Conservation (phyloP, 192 early-diverging fungal genomes). For the Lobulomyces angularis region DNA sequence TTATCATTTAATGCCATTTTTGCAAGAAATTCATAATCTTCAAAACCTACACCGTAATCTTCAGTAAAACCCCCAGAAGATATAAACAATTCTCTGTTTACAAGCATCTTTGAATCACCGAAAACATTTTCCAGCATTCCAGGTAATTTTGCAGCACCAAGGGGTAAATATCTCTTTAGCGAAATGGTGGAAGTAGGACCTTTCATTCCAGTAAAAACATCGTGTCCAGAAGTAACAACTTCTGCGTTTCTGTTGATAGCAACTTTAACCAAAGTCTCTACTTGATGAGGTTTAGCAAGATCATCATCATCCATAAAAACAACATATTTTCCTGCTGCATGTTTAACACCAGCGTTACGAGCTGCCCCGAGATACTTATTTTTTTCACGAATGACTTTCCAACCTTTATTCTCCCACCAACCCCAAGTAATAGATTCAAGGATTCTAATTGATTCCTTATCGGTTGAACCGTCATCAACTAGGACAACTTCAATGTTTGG, state of each 20-base stretch:
- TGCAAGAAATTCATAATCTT: conserved; percentile 7
- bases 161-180: neutral
- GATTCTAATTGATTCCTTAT: neutral
- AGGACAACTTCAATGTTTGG: no score
- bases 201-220: conserved; percentile 11
- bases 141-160: neutral
- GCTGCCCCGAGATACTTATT: conserved; percentile 28
- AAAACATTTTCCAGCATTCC: conserved; percentile 4
- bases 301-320: conserved; percentile 33
- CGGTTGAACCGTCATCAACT: no score
- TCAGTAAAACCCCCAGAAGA: conserved; percentile 3
- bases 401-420: conserved; percentile 24
- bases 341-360: conserved; percentile 20
- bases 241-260: conserved; percentile 27
- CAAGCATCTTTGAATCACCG: conserved; percentile 5
- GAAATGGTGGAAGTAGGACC: neutral
- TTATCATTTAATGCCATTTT: neutral
- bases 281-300: conserved; percentile 20
- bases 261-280: conserved; percentile 25
- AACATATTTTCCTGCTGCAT: conserved; percentile 20
- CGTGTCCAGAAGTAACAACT: conserved; percentile 26
- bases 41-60: conserved; percentile 3
- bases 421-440: no score
- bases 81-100: conserved; percentile 2
- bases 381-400: conserved; percentile 23